phyloP scores from a whole-genome alignment of 2,329 filamentous ascomycete genomes.

The Colletotrichum gloeosporioides region DNA sequence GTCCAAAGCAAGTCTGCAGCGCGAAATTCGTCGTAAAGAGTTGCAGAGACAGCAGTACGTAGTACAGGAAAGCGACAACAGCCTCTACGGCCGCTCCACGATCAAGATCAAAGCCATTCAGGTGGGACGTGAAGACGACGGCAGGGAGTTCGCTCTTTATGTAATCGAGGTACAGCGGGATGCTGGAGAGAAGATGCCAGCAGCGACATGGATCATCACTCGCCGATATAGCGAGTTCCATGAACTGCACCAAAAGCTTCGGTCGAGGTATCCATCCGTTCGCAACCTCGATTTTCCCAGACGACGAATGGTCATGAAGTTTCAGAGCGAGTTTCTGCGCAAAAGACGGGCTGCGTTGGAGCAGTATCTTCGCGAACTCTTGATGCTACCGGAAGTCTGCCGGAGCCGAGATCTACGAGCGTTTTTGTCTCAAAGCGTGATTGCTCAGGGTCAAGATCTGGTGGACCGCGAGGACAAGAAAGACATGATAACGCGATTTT shows the following conservation, averaged over 20 bases:
- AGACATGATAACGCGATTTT: conserved; percentile 92
- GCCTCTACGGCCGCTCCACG: conserved; percentile 88
- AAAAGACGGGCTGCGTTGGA: conserved; percentile 86
- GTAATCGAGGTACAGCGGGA: conserved; percentile 90
- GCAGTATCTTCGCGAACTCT: conserved; percentile 80
- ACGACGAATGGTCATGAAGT: conserved; percentile 91
- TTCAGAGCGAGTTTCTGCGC: conserved; percentile 93
- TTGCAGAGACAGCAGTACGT: conserved; percentile 97
- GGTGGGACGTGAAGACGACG: conserved; percentile 89
- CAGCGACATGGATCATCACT: conserved; percentile 93
- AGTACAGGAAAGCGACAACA: conserved; percentile 97
- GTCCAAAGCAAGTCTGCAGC: conserved; percentile 89
- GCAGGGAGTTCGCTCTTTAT: conserved; percentile 92
- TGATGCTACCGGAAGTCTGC: conserved; percentile 90
- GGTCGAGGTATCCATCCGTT: conserved; percentile 85
- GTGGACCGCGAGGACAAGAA: conserved; percentile 70
- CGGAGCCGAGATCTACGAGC: conserved; percentile 90
- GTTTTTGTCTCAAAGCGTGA: conserved; percentile 89
- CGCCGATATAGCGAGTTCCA: conserved; percentile 96
- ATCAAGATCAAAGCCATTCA: conserved; percentile 92
- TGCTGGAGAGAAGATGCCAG: conserved; percentile 93
- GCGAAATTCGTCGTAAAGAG: conserved; percentile 93
- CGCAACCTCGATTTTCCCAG: conserved; percentile 90
- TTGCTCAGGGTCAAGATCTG: conserved; percentile 65
- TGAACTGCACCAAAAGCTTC: conserved; percentile 88